Evolutionary conservation across 495 filamentous ascomycete genomes (phyloP).

Genomic region (Clohesyomyces aquaticus): DNA sequence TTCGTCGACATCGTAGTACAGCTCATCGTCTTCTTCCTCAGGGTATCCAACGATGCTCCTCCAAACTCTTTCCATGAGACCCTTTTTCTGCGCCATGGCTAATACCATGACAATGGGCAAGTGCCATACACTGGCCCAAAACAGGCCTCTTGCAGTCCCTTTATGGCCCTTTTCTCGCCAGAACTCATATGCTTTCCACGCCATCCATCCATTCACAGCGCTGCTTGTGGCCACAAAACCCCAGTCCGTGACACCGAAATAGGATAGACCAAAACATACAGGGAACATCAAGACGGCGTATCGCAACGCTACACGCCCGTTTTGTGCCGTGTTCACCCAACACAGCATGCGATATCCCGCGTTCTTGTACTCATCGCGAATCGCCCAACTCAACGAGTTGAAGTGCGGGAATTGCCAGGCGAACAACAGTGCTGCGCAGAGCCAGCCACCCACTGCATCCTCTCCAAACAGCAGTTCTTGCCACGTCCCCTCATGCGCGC

Average conservation of each 20-base stretch:
- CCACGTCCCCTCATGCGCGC: constrained; percentile 73
- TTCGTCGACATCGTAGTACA: constrained; percentile 51
- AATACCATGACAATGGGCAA: constrained; percentile 87
- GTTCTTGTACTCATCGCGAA: constrained; percentile 83
- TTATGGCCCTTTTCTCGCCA: constrained; percentile 76
- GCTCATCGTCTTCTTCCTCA: constrained; percentile 47
- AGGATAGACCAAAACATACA: constrained; percentile 81
- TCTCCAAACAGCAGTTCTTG: constrained; percentile 75
- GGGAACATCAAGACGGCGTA: constrained; percentile 90
- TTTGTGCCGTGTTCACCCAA: constrained; percentile 83
- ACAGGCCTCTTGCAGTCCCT: constrained; percentile 81
- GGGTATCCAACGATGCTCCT: constrained; percentile 62
- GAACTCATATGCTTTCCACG: constrained; percentile 78
- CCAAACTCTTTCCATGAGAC: constrained; percentile 87
- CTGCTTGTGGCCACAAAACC: constrained; percentile 80
- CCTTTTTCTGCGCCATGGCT: constrained; percentile 92
- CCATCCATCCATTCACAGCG: constrained; percentile 85
- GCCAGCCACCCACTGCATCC: constrained; percentile 80
- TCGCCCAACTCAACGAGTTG: constrained; percentile 84
- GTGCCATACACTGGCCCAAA: constrained; percentile 99
- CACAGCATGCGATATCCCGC: constrained; percentile 90
- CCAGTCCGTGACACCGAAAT: constrained; percentile 80
- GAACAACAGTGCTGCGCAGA: constrained; percentile 81
- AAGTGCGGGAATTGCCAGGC: constrained; percentile 99
- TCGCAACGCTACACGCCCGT: constrained; percentile 81